A percentile compares a stretch with the other conserved stretches of the same genome.
phyloP scores from a whole-genome alignment of 352 stramenopile genomes.

The Globisporangium perplexum region DNA sequence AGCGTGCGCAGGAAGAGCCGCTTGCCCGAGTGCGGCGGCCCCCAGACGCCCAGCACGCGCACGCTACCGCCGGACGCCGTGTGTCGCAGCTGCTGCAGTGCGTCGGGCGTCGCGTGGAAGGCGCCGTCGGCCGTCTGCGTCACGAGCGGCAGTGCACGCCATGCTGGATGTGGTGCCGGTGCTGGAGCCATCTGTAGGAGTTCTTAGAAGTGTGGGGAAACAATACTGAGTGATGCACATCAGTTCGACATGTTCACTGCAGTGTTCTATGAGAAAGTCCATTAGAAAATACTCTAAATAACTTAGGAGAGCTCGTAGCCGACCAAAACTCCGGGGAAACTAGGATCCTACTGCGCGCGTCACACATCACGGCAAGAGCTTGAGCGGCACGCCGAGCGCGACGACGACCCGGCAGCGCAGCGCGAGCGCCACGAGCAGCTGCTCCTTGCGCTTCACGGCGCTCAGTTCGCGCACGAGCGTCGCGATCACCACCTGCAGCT shows the following conservation, averaged over 20 bases:
- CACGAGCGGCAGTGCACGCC: conserved; percentile 41
- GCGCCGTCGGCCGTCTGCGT: conserved; percentile 2
- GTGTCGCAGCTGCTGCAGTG: conserved; percentile 13
- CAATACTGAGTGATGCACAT: background rate
- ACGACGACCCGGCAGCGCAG: conserved; percentile 46
- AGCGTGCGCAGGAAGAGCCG: conserved; percentile 42
- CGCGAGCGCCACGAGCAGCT: conserved; percentile 42
- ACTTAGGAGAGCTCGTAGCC: no score
- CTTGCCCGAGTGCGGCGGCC: conserved; percentile 31
- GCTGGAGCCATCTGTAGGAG: background rate
- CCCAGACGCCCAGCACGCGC: conserved; percentile 39
- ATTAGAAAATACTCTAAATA: background rate
- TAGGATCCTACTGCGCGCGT: background rate
- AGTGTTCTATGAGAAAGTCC: background rate
- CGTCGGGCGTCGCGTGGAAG: background rate
- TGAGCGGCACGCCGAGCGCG: conserved; percentile 33
- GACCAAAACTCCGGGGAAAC: no score
- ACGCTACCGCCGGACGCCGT: conserved; percentile 16
- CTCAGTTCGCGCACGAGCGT: conserved; percentile 35
- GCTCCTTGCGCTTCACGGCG: conserved; percentile 36
- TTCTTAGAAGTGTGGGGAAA: no score
- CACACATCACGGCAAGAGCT: conserved; percentile 6
- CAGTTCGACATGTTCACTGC: background rate
- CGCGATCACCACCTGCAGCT: conserved; percentile 38
- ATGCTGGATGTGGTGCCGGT: conserved; percentile 5